Percentiles rank a stretch among this genome's conserved stretches.
Evolutionary conservation across 2,329 filamentous ascomycete genomes (phyloP).

Genomic region (Paraphoma chrysanthemicola): DNA sequence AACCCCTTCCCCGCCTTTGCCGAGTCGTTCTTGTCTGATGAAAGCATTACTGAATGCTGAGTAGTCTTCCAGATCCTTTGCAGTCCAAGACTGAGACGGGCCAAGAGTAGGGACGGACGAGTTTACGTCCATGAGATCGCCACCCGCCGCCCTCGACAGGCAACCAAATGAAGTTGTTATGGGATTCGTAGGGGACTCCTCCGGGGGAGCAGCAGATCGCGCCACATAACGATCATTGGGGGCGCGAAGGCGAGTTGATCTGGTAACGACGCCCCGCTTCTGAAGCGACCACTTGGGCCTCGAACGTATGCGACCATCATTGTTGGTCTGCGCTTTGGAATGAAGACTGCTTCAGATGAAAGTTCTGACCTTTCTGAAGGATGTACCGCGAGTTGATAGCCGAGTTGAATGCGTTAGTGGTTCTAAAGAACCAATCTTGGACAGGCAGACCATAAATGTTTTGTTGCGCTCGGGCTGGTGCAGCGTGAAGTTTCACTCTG

Average conservation of each 20-base stretch:
- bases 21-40: slow-evolving; percentile 1
- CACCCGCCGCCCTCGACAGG: too few species aligned
- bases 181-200: too few species aligned
- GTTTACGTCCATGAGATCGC: neutral
- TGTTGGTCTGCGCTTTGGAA: too few species aligned
- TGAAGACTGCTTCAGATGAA: too few species aligned
- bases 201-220: too few species aligned
- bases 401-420: too few species aligned
- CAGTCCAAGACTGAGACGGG: neutral
- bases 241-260: neutral
- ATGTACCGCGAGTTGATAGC: too few species aligned
- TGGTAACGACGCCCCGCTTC: neutral
- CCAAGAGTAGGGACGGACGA: neutral
- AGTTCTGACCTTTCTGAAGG: too few species aligned
- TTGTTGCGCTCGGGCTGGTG: too few species aligned
- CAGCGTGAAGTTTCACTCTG: neutral
- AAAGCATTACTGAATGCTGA: neutral
- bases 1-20: slow-evolving; percentile 14
- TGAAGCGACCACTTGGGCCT: neutral
- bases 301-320: neutral
- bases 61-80: neutral
- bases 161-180: too few species aligned
- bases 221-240: neutral
- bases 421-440: too few species aligned
- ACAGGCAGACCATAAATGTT: too few species aligned